These are phyloP conservation scores for Hordeum pubiflorum DNA, from an alignment of 202 grass and related monocot species.

Conservation along the genomic window DNA sequence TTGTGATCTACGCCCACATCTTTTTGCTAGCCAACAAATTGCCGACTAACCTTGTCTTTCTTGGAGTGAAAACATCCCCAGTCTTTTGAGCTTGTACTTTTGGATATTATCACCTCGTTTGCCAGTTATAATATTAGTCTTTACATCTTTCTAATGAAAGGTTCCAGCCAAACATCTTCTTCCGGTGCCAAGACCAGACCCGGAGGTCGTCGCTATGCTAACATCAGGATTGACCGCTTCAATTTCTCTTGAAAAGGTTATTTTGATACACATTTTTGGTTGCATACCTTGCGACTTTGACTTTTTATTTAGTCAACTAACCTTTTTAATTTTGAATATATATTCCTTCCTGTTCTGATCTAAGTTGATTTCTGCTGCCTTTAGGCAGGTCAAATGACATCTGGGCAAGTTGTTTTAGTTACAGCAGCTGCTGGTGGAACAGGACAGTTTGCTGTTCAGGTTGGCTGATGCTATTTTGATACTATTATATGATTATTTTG, in stretches of 20 bases:
- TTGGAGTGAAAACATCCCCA: conserved; percentile 10
- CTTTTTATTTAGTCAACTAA: not conserved
- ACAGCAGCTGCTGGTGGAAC: conserved; percentile 97
- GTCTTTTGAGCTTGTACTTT: not conserved
- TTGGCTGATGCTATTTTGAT: conserved; percentile 30
- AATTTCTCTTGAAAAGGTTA: conserved; percentile 95
- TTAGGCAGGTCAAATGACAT: conserved; percentile 85
- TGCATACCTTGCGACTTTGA: not conserved
- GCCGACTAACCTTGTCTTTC: conserved; percentile 4
- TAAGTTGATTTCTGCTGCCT: conserved; percentile 14
- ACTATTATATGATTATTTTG: not conserved
- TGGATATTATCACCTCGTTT: not conserved
- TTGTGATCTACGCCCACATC: conserved; percentile 1
- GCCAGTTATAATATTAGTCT: conserved; percentile 24
- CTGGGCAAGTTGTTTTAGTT: conserved; percentile 75
- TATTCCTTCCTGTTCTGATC: conserved; percentile 21
- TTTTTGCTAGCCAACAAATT: conserved; percentile 25
- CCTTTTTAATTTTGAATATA: conserved; percentile 12
- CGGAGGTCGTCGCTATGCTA: conserved; percentile 95
- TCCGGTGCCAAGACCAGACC: conserved; percentile 85
- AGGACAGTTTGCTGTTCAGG: conserved; percentile 95
- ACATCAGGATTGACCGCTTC: conserved; percentile 97
- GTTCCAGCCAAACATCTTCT: conserved; percentile 90
- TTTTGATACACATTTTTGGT: not conserved
- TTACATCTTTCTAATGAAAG: conserved; percentile 45